Conservation (phyloP, 805 yeast species). For the Cyberlindnera lachancei region DNA sequence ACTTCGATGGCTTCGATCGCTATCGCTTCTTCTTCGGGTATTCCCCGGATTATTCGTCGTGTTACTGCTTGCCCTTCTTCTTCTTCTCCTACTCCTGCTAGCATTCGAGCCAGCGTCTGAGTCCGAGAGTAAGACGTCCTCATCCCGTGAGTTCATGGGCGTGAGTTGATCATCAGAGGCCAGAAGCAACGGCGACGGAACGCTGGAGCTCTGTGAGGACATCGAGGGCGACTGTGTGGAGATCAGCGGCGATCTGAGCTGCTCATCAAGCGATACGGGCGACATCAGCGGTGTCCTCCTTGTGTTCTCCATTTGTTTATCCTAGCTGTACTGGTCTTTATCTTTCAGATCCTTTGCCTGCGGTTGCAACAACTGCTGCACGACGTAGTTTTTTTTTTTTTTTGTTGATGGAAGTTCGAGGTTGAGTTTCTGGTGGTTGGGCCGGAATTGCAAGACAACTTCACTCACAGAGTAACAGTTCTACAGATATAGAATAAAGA, state of each 20-base stretch:
- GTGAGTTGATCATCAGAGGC: conserved; percentile 19
- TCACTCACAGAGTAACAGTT: no score
- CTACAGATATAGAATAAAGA: no score
- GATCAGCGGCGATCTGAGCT: conserved; percentile 1
- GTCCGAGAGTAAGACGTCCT: conserved; percentile 24
- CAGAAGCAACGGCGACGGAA: conserved; percentile 19
- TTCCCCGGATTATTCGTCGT: conserved; percentile 1
- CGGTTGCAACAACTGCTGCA: no score
- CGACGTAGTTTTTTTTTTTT: no score
- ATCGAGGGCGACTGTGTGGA: not conserved
- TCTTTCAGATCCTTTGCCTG: no score
- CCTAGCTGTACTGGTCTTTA: no score
- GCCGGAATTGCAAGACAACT: no score
- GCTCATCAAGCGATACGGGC: not conserved
- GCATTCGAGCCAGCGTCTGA: conserved; percentile 23
- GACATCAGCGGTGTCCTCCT: not conserved
- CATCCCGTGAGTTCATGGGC: conserved; percentile 23
- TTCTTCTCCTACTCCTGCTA: conserved; percentile 7
- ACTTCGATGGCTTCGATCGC: conserved; percentile 19
- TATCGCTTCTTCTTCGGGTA: conserved; percentile 20
- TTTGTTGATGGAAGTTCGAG: no score
- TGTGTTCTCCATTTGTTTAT: not conserved
- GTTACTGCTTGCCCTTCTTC: conserved; percentile 3
- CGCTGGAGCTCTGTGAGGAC: not conserved
- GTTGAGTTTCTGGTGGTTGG: no score